Conservation (phyloP, 768 basidiomycete genomes). For the Agaricus sinodeliciosus region DNA sequence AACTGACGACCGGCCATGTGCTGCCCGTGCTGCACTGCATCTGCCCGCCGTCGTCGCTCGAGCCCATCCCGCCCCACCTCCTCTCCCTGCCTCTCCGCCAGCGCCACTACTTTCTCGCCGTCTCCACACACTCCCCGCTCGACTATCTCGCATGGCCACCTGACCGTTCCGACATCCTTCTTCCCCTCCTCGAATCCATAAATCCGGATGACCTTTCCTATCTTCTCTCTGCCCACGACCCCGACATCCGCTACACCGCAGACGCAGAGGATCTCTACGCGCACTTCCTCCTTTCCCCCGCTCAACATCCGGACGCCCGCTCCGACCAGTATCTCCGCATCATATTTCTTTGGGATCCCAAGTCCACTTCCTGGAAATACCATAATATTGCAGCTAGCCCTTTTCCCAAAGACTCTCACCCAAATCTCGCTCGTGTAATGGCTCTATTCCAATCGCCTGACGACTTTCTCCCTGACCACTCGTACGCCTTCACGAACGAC, state of each 20-base stretch:
- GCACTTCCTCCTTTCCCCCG: slow-evolving; percentile 43
- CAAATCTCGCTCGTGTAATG: slow-evolving; percentile 23
- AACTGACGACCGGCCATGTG: slow-evolving; percentile 31
- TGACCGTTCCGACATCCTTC: slow-evolving; percentile 25
- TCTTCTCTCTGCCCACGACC: slow-evolving; percentile 12
- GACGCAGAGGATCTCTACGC: slow-evolving; percentile 51
- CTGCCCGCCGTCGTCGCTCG: slow-evolving; percentile 36
- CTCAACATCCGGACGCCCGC: slow-evolving; percentile 10
- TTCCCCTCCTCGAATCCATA: slow-evolving; percentile 27
- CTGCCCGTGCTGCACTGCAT: slow-evolving; percentile 52
- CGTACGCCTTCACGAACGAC: slow-evolving; percentile 17
- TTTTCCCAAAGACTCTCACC: slow-evolving; percentile 43
- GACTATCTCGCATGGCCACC: slow-evolving; percentile 70
- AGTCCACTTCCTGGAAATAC: slow-evolving; percentile 52
- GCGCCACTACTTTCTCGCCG: slow-evolving; percentile 57
- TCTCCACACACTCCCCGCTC: slow-evolving; percentile 40
- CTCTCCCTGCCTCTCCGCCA: slow-evolving; percentile 53
- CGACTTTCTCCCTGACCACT: slow-evolving; percentile 26
- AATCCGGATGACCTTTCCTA: slow-evolving; percentile 7
- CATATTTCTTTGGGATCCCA: slow-evolving; percentile 59
- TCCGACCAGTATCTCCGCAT: slow-evolving; percentile 35
- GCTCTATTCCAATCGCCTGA: slow-evolving; percentile 21
- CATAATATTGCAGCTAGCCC: slow-evolving; percentile 67
- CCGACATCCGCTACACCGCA: slow-evolving; percentile 25
- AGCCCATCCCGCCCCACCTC: slow-evolving; percentile 48